Evolutionary conservation across 148 eudicot genomes (phyloP), one percentile per base, ranked within the genome.

Genomic region (Vaccinium darrowii): DNA sequence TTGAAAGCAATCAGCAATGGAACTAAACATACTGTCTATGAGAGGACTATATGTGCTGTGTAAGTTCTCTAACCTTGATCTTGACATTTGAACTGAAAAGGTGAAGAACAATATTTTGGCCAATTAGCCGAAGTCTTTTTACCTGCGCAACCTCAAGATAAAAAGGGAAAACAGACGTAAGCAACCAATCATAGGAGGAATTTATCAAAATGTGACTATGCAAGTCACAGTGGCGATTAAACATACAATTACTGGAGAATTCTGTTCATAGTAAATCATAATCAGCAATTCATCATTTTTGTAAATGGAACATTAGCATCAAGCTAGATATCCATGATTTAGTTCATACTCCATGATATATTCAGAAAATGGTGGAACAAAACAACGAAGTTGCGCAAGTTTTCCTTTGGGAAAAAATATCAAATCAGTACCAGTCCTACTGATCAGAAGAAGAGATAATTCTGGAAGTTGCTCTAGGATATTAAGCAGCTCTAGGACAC

Each of bases 31-130:
- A 76, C 16, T 49, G 33, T 71, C 21, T 63, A 7, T 39, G n/a
- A 23, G 74, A 75, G 33, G 75, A 83, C 72, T 72, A 53, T 62
- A 79, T 69, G 16, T 6, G 23, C n/a, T 30, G 16, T 54, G 30
- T 18, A 52, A 23, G n/a, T 50, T 57, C 18, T 25, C 85, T 49
- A 72, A 91, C 93, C 93, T 90, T 88, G 88, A 84, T 91, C 89
- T 88, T 77, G 93, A 89, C 91, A 91, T 91, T 84, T 85, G 85
- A 88, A 76, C 51, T 10, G 53, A 49, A 54, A 65, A 82, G 49
- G 86, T 30, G n/a, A 18, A 3, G 54, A 54, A 7, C 4, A 52
- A 53, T 33, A 49, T 39, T 21, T 13, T n/a, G 69, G 30, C 57
- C 7, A 69, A 74, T 43, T 50, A 39, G 52, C 56, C 83, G 57